These are phyloP conservation scores for Lasiodiplodia citricola DNA, from an alignment of 2,329 filamentous ascomycete genomes.

Conservation along the genomic window DNA sequence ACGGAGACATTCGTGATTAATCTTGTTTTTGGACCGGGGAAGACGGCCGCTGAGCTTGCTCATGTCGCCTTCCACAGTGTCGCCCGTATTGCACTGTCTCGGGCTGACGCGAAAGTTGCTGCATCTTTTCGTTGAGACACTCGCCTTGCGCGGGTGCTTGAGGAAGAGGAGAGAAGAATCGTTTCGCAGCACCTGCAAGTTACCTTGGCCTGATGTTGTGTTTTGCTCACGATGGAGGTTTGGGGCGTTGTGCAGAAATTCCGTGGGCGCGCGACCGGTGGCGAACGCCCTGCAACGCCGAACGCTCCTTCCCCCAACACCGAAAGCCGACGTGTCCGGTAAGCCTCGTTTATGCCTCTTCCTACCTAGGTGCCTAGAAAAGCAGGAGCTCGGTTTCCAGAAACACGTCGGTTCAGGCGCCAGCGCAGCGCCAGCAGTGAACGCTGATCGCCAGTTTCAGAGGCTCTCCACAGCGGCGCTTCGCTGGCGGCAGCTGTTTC, in stretches of 20 bases:
- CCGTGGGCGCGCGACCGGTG: background rate
- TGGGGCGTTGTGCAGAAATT: background rate
- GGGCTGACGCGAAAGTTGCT: slow-evolving; percentile 20
- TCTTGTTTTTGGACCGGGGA: slow-evolving; percentile 13
- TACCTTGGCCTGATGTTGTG: background rate
- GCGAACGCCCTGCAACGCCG: background rate
- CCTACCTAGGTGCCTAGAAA: background rate
- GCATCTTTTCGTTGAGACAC: slow-evolving; percentile 19
- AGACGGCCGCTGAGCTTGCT: slow-evolving; percentile 22
- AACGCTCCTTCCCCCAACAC: background rate
- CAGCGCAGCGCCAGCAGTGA: slow-evolving; percentile 2
- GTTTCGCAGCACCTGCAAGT: no score
- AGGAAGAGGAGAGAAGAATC: background rate
- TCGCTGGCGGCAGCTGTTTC: slow-evolving; percentile 5
- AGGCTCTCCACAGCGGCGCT: slow-evolving; percentile 13
- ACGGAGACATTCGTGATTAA: slow-evolving; percentile 20
- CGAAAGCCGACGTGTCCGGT: background rate
- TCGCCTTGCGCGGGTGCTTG: slow-evolving; percentile 16
- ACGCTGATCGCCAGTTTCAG: background rate
- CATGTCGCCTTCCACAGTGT: slow-evolving; percentile 20
- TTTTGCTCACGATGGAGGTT: background rate
- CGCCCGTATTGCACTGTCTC: slow-evolving; percentile 21
- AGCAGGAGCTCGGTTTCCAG: background rate
- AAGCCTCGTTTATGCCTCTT: background rate
- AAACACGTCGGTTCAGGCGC: background rate